Base-by-base conservation (phyloP, 2,329 filamentous ascomycete species). In the Ceratocystis ficicola region DNA sequence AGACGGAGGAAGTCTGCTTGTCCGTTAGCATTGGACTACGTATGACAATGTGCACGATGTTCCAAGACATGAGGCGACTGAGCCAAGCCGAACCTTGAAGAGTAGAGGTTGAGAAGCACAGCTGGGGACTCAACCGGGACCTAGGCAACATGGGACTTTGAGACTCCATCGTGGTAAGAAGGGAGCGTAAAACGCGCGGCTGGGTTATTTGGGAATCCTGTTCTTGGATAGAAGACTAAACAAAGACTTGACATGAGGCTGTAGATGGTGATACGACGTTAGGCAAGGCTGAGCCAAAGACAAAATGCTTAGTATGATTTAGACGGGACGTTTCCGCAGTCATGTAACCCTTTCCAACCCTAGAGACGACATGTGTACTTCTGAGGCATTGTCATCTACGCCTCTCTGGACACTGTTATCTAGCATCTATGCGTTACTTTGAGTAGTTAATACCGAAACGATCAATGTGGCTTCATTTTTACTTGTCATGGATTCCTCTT, bases 1-100 rank as follows among this genome's bases (percentile, higher is more conserved):
- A 94, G 76, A 48, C 91, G 88, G 25, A 99, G 82, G 74, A 99
- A 99, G 74, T 96, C 94, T 96, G 72, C 65, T 22, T 36, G 2
- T 41, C 30, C 8, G 28, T 67, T 41, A 67, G 57, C 61, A 25
- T 17, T 32, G 15, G 25, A 2, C 32, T 17, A 46, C 3, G 22
- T 48, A 59, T 22, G 25, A 25, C 52, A n/a, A 17, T 32, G 52
- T 59, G 28, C 17, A 36, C 10, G 32, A 36, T 36, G 32, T 59
- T 32, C 32, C 28, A 59, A 30, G 52, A 32, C 28, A 30, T n/a
- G 52, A 59, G 6, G 52, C 52, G 10, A 22, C 20, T 20, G 20
- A 28, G 36, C 22, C 44, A 25, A 36, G 25, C 41, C 79, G 52
- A 74, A 89, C 88, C 88, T 84, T 83, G 80, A 61, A 92, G 76